Percentiles rank a stretch among this genome's conserved stretches.
phyloP scores from a whole-genome alignment of 768 basidiomycete species.

The Fomitopsis pulvina region DNA sequence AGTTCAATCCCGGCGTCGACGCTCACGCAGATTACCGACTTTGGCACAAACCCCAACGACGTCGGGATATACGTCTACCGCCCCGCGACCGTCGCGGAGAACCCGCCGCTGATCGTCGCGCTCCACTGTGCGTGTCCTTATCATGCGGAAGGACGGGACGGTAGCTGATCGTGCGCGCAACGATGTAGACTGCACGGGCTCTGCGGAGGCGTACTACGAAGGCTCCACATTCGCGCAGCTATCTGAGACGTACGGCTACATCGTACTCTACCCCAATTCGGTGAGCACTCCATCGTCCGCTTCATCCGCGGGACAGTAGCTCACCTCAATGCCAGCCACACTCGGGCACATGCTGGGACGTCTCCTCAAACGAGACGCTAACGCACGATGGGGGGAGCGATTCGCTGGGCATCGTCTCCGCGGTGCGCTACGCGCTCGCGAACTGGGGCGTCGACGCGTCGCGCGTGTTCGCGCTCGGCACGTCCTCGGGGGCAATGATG shows the following conservation, averaged over 20 bases:
- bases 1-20: slow-evolving; percentile 14
- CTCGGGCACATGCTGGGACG: slow-evolving; percentile 47
- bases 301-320: background rate
- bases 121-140: slow-evolving; percentile 25
- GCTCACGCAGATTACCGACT: slow-evolving; percentile 33
- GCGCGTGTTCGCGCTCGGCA: slow-evolving; percentile 45
- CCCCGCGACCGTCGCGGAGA: slow-evolving; percentile 20
- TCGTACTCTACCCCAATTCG: slow-evolving; percentile 38
- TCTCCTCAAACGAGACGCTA: slow-evolving; percentile 41
- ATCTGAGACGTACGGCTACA: slow-evolving; percentile 41
- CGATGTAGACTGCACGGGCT: slow-evolving; percentile 34
- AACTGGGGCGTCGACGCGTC: slow-evolving; percentile 39
- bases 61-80: slow-evolving; percentile 39
- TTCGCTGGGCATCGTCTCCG: slow-evolving; percentile 42
- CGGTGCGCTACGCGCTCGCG: slow-evolving; percentile 40
- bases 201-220: slow-evolving; percentile 43
- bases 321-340: slow-evolving; percentile 8
- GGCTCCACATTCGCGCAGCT: slow-evolving; percentile 43
- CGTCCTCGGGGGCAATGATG: slow-evolving; percentile 55
- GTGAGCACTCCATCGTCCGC: background rate
- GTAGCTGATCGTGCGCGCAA: background rate
- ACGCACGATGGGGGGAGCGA: slow-evolving; percentile 52
- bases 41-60: slow-evolving; percentile 47
- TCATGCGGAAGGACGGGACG: background rate
- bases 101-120: slow-evolving; percentile 40